These are phyloP conservation scores for Xerocomus potaroensis DNA, from an alignment of 768 basidiomycete species.

Conservation along the genomic window DNA sequence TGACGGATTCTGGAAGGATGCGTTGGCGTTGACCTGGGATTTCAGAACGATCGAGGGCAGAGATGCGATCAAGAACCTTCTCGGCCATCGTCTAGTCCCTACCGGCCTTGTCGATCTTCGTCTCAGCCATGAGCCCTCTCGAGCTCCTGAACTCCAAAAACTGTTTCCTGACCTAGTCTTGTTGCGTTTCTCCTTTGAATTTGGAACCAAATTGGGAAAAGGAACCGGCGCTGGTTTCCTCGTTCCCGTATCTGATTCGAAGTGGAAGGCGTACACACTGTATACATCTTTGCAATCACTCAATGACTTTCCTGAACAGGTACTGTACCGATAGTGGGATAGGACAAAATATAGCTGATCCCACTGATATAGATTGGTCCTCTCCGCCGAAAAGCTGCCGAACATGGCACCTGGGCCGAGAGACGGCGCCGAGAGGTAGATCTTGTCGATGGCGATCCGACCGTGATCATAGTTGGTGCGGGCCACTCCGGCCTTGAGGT, in stretches of 20 bases:
- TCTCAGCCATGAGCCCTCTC: slow-evolving; percentile 23
- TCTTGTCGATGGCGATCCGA: slow-evolving; percentile 48
- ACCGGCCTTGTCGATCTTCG: slow-evolving; percentile 16
- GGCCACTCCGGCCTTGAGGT: slow-evolving; percentile 65
- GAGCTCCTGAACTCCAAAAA: slow-evolving; percentile 31
- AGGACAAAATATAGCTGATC: not conserved
- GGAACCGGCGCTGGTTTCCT: slow-evolving; percentile 53
- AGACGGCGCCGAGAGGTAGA: slow-evolving; percentile 39
- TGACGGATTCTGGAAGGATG: slow-evolving; percentile 48
- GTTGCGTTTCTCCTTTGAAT: slow-evolving; percentile 53
- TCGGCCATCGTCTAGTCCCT: slow-evolving; percentile 35
- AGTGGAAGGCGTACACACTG: slow-evolving; percentile 59
- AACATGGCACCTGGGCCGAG: slow-evolving; percentile 55
- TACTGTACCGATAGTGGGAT: slow-evolving; percentile 1
- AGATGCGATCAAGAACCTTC: slow-evolving; percentile 35
- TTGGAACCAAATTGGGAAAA: slow-evolving; percentile 45
- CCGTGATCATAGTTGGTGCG: slow-evolving; percentile 59
- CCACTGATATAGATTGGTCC: slow-evolving; percentile 29
- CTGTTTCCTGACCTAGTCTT: slow-evolving; percentile 54
- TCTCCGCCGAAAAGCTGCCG: slow-evolving; percentile 37
- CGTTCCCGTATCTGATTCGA: slow-evolving; percentile 37
- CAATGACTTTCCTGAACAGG: slow-evolving; percentile 50
- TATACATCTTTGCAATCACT: slow-evolving; percentile 60
- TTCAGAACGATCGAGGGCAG: slow-evolving; percentile 46
- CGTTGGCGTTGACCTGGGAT: slow-evolving; percentile 51